Evolutionary conservation across 2,329 filamentous ascomycete genomes (phyloP).

Genomic region (Boeremia exigua): DNA sequence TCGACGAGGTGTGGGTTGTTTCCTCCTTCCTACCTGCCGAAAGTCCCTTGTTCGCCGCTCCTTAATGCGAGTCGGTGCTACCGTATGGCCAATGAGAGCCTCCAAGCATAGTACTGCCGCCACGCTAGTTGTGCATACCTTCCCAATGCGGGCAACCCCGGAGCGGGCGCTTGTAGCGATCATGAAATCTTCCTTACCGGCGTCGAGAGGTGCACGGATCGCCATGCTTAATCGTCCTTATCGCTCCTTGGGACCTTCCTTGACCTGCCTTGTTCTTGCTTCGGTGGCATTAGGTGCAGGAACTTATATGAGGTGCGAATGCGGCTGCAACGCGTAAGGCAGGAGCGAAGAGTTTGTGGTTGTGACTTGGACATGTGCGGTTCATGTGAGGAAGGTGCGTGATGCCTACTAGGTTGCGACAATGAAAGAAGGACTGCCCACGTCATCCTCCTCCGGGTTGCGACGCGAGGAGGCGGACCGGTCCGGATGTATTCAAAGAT

Average conservation of each 20-base stretch:
- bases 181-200: slow-evolving; percentile 14
- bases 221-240: slow-evolving; percentile 11
- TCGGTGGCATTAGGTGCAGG: slow-evolving; percentile 2
- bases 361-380: background rate
- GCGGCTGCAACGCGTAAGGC: slow-evolving; percentile 6
- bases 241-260: slow-evolving; percentile 9
- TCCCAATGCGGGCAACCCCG: slow-evolving; percentile 10
- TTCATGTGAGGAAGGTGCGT: slow-evolving; percentile 8
- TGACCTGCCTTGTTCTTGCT: slow-evolving; percentile 13
- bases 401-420: background rate
- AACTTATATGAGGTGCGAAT: slow-evolving; percentile 11
- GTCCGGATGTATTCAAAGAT: background rate
- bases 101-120: slow-evolving; percentile 1
- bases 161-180: slow-evolving; percentile 18
- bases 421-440: background rate
- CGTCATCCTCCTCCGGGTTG: background rate
- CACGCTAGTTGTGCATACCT: slow-evolving; percentile 13
- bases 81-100: slow-evolving; percentile 1
- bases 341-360: slow-evolving; percentile 8
- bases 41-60: slow-evolving; percentile 16
- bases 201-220: background rate
- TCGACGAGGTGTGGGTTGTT: slow-evolving; percentile 7
- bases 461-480: slow-evolving; percentile 3
- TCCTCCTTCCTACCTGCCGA: slow-evolving; percentile 17
- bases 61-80: slow-evolving; percentile 9